A percentile compares a stretch with the other conserved stretches of the same genome.
phyloP scores from a whole-genome alignment of 1,284 basidiomycete species.

The Ceratobasidium sp. region DNA sequence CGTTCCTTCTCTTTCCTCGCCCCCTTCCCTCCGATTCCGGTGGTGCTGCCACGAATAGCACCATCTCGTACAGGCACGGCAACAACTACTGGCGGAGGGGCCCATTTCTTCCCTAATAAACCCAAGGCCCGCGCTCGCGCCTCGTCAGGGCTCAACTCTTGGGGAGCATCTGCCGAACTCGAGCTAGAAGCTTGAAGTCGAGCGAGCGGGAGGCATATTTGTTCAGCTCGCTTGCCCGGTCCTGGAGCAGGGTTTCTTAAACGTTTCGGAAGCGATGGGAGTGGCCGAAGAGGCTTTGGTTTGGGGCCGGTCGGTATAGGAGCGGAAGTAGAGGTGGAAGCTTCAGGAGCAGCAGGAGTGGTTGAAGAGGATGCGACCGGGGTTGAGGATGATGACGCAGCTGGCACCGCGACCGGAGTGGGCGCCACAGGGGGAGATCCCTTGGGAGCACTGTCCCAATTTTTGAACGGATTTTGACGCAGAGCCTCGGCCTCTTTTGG shows the following conservation, averaged over 20 bases:
- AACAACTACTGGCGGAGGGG: conserved; percentile 62
- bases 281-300: conserved; percentile 34
- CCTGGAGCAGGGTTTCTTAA: conserved; percentile 57
- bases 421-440: conserved; percentile 50
- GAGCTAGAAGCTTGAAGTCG: conserved; percentile 38
- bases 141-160: conserved; percentile 79
- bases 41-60: conserved; percentile 13
- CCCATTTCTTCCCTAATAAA: conserved; percentile 82
- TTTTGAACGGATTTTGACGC: conserved; percentile 67
- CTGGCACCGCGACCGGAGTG: conserved; percentile 49
- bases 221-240: conserved; percentile 75
- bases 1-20: conserved; percentile 38
- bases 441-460: conserved; percentile 56
- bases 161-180: conserved; percentile 68
- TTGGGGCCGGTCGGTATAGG: conserved; percentile 31
- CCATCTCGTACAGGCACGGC: conserved; percentile 40
- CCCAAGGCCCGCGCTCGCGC: conserved; percentile 80
- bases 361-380: conserved; percentile 32
- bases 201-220: conserved; percentile 62
- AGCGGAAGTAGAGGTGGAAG: conserved; percentile 21
- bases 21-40: background rate
- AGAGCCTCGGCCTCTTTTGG: conserved; percentile 60
- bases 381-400: conserved; percentile 51
- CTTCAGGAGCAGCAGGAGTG: conserved; percentile 45
- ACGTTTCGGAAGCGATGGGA: conserved; percentile 36